Conservation (phyloP, 805 yeast species). For the Metschnikowia continentalis region DNA sequence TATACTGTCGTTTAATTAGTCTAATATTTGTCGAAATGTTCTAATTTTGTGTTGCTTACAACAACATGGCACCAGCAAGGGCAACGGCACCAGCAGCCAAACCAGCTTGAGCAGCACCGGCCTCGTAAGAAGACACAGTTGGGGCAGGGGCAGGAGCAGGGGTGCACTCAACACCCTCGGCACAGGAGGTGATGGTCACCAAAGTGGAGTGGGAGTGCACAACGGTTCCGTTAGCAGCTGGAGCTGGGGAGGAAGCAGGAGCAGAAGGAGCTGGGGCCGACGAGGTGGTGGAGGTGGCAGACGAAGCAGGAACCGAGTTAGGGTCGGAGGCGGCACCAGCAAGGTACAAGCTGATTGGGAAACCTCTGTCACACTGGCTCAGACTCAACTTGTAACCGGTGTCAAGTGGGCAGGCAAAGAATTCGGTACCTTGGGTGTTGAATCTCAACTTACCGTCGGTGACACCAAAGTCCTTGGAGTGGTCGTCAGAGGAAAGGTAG, state of each 20-base stretch:
- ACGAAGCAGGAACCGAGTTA: slow-evolving; percentile 1
- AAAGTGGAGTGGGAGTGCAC: slow-evolving; percentile 20
- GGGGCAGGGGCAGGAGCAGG: slow-evolving; percentile 3
- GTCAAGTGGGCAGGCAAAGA: slow-evolving; percentile 25
- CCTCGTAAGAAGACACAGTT: slow-evolving; percentile 6
- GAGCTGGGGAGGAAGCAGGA: slow-evolving; percentile 24
- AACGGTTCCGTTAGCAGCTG: slow-evolving; percentile 21
- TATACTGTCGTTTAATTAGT: no score
- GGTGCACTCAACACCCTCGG: slow-evolving; percentile 12
- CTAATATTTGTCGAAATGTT: background rate
- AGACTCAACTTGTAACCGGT: slow-evolving; percentile 13
- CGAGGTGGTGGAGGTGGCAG: slow-evolving; percentile 19
- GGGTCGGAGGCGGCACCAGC: slow-evolving; percentile 8
- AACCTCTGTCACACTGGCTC: slow-evolving; percentile 11
- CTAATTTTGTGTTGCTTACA: slow-evolving; percentile 5
- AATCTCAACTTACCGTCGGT: slow-evolving; percentile 25
- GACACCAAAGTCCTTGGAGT: slow-evolving; percentile 27
- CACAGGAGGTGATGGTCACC: slow-evolving; percentile 25
- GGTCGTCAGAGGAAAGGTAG: slow-evolving; percentile 14
- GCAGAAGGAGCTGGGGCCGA: slow-evolving; percentile 25
- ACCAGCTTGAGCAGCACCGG: slow-evolving; percentile 13
- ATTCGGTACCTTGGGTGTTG: slow-evolving; percentile 17
- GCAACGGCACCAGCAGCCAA: slow-evolving; percentile 17
- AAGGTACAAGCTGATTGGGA: slow-evolving; percentile 9
- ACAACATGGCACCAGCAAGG: slow-evolving; percentile 15